Evolutionary conservation across 208 protist species (phyloP), one percentile per base, ranked within the genome.

Genomic region (Trypanosoma theileri): DNA sequence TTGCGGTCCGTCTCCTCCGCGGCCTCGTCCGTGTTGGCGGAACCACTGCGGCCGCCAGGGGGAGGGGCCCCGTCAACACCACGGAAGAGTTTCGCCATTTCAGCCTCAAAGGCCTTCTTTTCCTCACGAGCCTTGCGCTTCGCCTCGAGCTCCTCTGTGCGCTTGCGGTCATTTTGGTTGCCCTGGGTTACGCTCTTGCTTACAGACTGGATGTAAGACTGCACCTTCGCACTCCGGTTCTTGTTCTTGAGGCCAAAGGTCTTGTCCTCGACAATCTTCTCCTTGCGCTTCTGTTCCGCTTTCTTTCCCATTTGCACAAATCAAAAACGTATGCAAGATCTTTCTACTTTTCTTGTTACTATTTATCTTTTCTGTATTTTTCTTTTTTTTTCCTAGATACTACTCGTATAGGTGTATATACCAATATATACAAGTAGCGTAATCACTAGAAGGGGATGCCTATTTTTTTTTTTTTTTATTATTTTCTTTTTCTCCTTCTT

Each of bases 201-300:
- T 13, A 96, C 80, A 41, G 83, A 83, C 65, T 91, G 76, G 11
- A 96, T 85, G 53, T 93, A 92, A 21, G 89, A 85, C 82, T 97
- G 93, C n/a, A 97, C 93, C 70, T 91, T 93, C 22, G 85, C 63
- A 51, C 83, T 93, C 26, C 90, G 85, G 70, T 97, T 97, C 59
- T 97, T 97, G 75, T 97, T 97, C 68, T 97, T 97, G 24, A 97
- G 81, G 31, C 93, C 93, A 66, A 97, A 97, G 26, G 91, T 97
- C 78, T 94, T 95, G 71, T 96, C 91, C 70, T 96, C 91, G 0
- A 96, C 75, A 19, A 96, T 84, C 71, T 96, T 96, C 35, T 93
- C 91, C 75, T 93, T 89, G 54, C 79, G 78, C 72, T 96, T 96
- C 59, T 88, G 83, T 48, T 93, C 89, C 0, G 85, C 76, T 69